Evolutionary conservation across 208 protist species (phyloP).

Genomic region (Leptomonas seymouri): DNA sequence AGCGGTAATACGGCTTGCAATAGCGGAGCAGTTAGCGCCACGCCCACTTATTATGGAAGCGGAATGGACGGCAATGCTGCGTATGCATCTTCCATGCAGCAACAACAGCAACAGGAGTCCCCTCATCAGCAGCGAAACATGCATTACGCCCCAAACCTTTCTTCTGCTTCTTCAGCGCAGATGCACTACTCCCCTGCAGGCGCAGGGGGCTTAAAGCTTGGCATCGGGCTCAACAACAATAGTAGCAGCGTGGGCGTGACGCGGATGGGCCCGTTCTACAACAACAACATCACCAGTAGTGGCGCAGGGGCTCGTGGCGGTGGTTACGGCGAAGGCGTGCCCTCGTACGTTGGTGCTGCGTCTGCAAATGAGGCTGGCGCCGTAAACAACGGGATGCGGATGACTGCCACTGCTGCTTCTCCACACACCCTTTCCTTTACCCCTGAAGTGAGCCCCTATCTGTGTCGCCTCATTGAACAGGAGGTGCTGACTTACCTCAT

Average conservation of each 20-base stretch:
- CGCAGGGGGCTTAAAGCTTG: background rate
- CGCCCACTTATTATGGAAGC: background rate
- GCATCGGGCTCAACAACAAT: background rate
- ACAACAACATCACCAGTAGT: background rate
- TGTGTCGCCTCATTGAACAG: slow-evolving; percentile 64
- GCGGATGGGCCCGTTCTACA: too few species aligned
- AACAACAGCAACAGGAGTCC: slow-evolving; percentile 7
- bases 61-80: background rate
- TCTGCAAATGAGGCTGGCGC: background rate
- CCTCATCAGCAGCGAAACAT: slow-evolving; percentile 7
- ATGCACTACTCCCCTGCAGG: slow-evolving; percentile 9
- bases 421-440: slow-evolving; percentile 39
- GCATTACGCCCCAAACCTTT: background rate
- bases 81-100: background rate
- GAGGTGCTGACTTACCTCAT: slow-evolving; percentile 68
- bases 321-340: background rate
- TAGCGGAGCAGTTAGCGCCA: background rate
- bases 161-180: slow-evolving; percentile 9
- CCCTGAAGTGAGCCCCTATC: slow-evolving; percentile 53
- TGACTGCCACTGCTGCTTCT: background rate
- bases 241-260: slow-evolving; percentile 22
- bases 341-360: background rate
- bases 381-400: background rate
- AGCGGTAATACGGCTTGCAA: slow-evolving; percentile 1
- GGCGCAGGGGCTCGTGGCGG: slow-evolving; percentile 13